Conservation (phyloP, 2,329 filamentous ascomycete species). For the Penicillium brevicompactum region DNA sequence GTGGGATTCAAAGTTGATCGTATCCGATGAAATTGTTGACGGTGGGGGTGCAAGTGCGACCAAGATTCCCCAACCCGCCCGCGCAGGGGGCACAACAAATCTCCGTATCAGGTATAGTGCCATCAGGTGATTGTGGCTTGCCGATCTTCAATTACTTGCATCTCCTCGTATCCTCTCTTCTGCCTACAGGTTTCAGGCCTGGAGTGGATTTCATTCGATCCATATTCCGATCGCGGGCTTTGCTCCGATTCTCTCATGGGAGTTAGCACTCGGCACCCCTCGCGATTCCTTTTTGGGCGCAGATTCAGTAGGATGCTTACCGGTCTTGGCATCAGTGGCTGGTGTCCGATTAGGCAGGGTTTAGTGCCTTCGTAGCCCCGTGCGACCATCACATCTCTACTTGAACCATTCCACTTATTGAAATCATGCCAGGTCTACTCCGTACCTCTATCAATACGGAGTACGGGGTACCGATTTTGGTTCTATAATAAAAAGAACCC, state of each 20-base stretch:
- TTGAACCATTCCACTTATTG: neutral
- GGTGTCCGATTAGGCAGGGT: constrained; percentile 13
- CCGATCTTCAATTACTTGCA: constrained; percentile 25
- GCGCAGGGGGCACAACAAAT: constrained; percentile 40
- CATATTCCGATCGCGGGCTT: too few relatives aligned
- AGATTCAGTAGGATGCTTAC: constrained; percentile 4
- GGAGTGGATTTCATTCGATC: too few relatives aligned
- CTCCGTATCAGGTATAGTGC: constrained; percentile 38
- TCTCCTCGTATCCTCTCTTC: neutral
- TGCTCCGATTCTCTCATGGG: neutral
- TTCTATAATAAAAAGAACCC: too few relatives aligned
- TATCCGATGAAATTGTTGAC: constrained; percentile 27
- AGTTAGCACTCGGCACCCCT: neutral
- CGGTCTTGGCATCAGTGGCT: constrained; percentile 15
- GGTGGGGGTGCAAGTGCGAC: constrained; percentile 27
- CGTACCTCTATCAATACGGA: neutral
- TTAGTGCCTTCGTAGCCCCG: constrained; percentile 21
- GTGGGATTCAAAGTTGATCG: neutral
- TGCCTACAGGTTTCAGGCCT: neutral
- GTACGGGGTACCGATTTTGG: too few relatives aligned
- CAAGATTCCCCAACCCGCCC: constrained; percentile 23
- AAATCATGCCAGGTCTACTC: neutral
- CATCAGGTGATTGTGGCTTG: constrained; percentile 29
- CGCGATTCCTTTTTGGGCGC: neutral
- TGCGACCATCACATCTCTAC: constrained; percentile 19